Conservation (phyloP, 768 basidiomycete species). For the Neoboletus subvelutipes region DNA sequence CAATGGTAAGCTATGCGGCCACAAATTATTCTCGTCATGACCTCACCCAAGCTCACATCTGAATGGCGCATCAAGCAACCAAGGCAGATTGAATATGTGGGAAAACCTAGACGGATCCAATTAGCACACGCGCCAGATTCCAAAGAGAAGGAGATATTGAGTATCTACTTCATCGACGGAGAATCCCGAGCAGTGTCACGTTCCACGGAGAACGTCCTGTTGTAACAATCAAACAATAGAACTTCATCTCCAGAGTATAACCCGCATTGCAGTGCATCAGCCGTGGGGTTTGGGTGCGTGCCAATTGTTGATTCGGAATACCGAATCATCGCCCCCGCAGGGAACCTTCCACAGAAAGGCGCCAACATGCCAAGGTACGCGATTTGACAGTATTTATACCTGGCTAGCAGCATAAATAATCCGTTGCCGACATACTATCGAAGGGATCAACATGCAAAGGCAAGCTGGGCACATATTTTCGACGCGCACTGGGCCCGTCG, state of each 20-base stretch:
- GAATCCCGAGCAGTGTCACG: not conserved
- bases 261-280: not conserved
- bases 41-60: not conserved
- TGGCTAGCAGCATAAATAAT: not conserved
- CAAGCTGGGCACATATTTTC: not conserved
- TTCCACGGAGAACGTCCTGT: not conserved
- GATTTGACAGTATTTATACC: not conserved
- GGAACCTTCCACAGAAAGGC: conserved; percentile 2
- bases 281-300: not conserved
- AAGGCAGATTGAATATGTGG: too few species aligned
- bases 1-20: not conserved
- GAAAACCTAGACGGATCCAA: not conserved
- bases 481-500: not conserved
- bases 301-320: not conserved
- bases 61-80: not conserved
- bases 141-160: not conserved
- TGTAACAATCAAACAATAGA: too few species aligned
- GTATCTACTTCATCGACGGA: too few species aligned
- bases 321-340: not conserved
- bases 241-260: not conserved
- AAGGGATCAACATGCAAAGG: not conserved
- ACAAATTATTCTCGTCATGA: not conserved
- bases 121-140: not conserved
- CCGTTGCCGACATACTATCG: not conserved
- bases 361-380: conserved; percentile 7